Evolutionary conservation across 805 yeast species (phyloP).

Genomic region (Kuraishia hungarica): DNA sequence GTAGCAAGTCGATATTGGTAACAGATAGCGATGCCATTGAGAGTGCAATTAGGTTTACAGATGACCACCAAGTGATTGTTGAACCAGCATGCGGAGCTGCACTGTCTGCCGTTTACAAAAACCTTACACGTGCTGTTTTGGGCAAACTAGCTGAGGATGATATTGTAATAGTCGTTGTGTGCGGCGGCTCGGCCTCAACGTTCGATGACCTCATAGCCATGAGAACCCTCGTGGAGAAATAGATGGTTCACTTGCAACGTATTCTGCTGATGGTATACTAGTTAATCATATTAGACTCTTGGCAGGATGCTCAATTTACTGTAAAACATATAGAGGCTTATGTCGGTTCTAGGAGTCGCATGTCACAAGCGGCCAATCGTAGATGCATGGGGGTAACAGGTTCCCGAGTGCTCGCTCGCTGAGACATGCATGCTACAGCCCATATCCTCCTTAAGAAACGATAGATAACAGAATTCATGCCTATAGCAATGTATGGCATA

Average conservation of each 20-base stretch:
- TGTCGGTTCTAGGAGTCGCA: not conserved
- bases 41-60: constrained; percentile 41
- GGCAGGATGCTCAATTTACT: too few species aligned
- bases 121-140: constrained; percentile 17
- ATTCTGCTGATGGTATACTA: too few species aligned
- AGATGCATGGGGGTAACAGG: not conserved
- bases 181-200: constrained; percentile 34
- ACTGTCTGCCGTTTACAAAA: constrained; percentile 40
- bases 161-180: constrained; percentile 45
- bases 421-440: not conserved
- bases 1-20: constrained; percentile 32
- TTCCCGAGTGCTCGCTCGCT: not conserved
- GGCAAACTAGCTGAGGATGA: constrained; percentile 30
- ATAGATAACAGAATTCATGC: not conserved
- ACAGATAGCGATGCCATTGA: constrained; percentile 48
- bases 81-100: constrained; percentile 78
- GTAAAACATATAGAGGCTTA: not conserved
- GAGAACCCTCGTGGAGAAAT: not conserved
- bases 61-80: constrained; percentile 40
- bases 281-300: too few species aligned
- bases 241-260: not conserved
- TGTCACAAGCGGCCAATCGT: not conserved
- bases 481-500: too few species aligned
- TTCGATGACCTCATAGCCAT: not conserved
- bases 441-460: not conserved